A percentile compares a stretch with the other conserved stretches of the same genome.
Conservation (phyloP, 2,329 filamentous ascomycete genomes). For the Bipolaris zeicola region DNA sequence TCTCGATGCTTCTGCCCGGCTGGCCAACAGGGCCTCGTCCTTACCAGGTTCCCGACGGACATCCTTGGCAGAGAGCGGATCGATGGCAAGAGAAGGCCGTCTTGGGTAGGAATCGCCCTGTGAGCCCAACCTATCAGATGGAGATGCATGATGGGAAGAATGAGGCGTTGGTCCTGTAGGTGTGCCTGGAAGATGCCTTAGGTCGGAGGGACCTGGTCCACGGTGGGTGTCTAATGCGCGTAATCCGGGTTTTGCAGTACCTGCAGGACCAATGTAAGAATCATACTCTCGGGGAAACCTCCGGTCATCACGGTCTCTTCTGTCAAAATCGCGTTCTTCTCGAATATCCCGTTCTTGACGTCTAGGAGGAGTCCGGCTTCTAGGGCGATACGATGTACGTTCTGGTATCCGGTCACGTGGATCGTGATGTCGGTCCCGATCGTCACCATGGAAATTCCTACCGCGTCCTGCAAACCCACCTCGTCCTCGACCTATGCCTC, state of each 20-base stretch:
- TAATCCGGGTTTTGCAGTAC: conserved; percentile 36
- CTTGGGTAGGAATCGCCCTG: conserved; percentile 44
- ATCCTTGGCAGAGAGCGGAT: conserved; percentile 41
- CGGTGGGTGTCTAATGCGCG: conserved; percentile 42
- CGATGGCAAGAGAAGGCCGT: conserved; percentile 45
- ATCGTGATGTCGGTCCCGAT: conserved; percentile 58
- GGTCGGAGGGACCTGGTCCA: conserved; percentile 32
- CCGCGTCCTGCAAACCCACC: conserved; percentile 56
- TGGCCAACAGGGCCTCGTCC: conserved; percentile 52
- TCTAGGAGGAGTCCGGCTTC: conserved; percentile 67
- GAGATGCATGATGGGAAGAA: conserved; percentile 39
- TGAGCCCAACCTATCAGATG: conserved; percentile 40
- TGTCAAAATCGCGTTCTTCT: conserved; percentile 49
- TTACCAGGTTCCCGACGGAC: conserved; percentile 50
- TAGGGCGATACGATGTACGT: conserved; percentile 59
- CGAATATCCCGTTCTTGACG: conserved; percentile 57
- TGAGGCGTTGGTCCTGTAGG: conserved; percentile 43
- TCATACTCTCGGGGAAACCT: conserved; percentile 55
- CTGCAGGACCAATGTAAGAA: conserved; percentile 46
- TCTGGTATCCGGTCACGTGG: conserved; percentile 41
- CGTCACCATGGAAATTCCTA: conserved; percentile 53
- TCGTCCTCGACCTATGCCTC: conserved; percentile 58
- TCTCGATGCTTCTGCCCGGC: conserved; percentile 53
- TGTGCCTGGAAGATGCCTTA: conserved; percentile 41
- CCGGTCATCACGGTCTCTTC: conserved; percentile 50